Base-by-base conservation (phyloP, 1,284 basidiomycete species). In the Cryptococcus jaspeensis region DNA sequence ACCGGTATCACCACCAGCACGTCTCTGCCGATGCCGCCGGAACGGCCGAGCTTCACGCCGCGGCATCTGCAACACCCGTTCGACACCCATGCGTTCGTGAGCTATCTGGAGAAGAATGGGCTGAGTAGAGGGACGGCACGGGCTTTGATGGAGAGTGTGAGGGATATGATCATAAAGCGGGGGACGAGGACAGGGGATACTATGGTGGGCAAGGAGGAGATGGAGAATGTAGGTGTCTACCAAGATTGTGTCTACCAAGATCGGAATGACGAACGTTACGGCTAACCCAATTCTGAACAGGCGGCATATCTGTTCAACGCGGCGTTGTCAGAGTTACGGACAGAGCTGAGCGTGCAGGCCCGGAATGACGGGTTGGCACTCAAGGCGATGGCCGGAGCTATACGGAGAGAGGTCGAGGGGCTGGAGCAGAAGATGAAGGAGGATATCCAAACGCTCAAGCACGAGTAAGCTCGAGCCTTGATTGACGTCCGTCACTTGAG, bases 261-360 rank as follows among this genome's bases (percentile, higher is more conserved):
- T 45, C 12, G 11, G 13, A 39, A 39, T 39, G n/a, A 13, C 38
- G 13, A 39, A 13, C 13, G 38, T 39, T 39, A 39, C 38, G 13
- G 13, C n/a, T 39, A 39, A 13, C 38, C 38, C n/a, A 13, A 39
- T 13, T 32, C 18, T 9, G 41, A 15, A 28, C 64, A 95, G 92
- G 89, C 95, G 85, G 92, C 92, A 12, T 99, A 99, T 75, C 82
- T 98, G 25, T 98, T 97, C 77, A 86, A 87, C 52, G 95, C 96
- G 11, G 96, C 95, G 0, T 76, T 99, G 25, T 89, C 90, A 0
- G 93, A 99, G 75, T 81, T 97, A 42, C 84, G 92, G 16, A 89
- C 91, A 5, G 95, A 97, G 70, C 84, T 92, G 41, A 86, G 87
- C 9, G 85, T 93, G 62, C 85, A 85, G 55, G 87, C 89, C 2